A percentile compares a stretch with the other conserved stretches of the same genome.
Conservation (phyloP, 2,329 filamentous ascomycete species). For the Aspergillus sp. region DNA sequence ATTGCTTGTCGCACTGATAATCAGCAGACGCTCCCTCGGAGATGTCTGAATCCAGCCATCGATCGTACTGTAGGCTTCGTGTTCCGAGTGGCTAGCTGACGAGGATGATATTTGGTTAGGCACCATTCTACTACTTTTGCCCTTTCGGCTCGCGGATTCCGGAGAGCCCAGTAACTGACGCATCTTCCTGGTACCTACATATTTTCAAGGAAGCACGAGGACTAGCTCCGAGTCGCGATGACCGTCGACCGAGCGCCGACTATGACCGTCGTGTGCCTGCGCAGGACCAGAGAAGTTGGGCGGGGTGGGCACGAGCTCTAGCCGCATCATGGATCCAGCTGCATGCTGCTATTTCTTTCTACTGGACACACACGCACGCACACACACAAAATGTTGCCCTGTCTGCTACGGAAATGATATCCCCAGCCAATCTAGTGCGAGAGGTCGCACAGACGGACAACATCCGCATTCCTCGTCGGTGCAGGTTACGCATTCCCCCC, state of each 20-base stretch:
- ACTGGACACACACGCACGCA: no score
- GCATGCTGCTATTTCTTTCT: background rate
- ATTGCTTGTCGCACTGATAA: background rate
- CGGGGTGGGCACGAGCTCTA: background rate
- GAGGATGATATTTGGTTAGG: background rate
- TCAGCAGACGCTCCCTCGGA: background rate
- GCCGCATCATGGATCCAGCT: conserved; percentile 2
- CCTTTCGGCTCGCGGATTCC: background rate
- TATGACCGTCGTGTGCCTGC: conserved; percentile 3
- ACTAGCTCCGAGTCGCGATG: background rate
- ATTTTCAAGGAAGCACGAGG: background rate
- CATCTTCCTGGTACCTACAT: background rate
- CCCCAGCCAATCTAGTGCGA: background rate
- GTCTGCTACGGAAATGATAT: conserved; percentile 5
- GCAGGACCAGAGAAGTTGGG: background rate
- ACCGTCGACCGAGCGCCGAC: background rate
- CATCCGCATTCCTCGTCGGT: conserved; percentile 3
- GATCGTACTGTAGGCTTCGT: background rate
- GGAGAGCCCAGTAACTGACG: background rate
- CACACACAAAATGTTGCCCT: background rate
- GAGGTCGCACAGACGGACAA: background rate
- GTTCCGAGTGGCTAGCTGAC: background rate
- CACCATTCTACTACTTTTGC: background rate
- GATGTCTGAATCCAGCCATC: no score
- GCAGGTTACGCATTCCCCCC: conserved; percentile 4